Base-by-base conservation (phyloP, 1,284 basidiomycete genomes). In the Thelephora terrestris region DNA sequence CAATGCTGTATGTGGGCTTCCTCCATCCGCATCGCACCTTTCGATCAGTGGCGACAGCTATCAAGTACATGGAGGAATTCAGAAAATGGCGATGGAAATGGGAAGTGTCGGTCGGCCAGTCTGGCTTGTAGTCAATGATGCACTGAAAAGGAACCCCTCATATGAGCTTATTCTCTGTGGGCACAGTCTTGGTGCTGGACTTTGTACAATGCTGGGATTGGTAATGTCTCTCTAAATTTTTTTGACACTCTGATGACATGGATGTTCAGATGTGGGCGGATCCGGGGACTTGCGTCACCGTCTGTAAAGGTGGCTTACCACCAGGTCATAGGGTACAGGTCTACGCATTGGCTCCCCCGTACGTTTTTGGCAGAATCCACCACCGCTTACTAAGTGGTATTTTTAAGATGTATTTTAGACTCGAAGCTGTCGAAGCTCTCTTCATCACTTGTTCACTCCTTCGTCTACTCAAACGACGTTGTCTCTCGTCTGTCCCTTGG, bases 131-230 rank as follows among this genome's bases (percentile, higher is more conserved):
- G 82, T 91, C 1, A 73, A 74, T 48, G 73, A 81, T 51, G 88
- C 89, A 0, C 63, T 91, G 49, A 66, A 69, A 52, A 69, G 69
- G 46, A 88, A 90, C 60, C 73, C 74, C 4, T 79, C 75, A 37
- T 91, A 87, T 58, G 85, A 85, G 50, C 66, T 89, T 20, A 73
- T 88, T 10, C 64, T 89, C 40, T 85, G 81, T 54, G 92, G 92
- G 1, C 92, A 95, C 62, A 91, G 87, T 60, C 72, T 95, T 2
- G 91, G 92, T 7, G 91, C 91, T 5, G 91, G 89, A 0, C 86
- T 93, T 0, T 85, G 85, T 9, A 74, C 79, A 1, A 67, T 91
- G 10, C 67, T 91, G n/a, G 85, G 80, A 34, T 64, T 91, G 63
- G 82, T 83, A 55, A 9, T 25, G 23, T 20, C 27, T 6, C 35